Evolutionary conservation across 805 yeast genomes (phyloP).

Genomic region (Candida ulmi): DNA sequence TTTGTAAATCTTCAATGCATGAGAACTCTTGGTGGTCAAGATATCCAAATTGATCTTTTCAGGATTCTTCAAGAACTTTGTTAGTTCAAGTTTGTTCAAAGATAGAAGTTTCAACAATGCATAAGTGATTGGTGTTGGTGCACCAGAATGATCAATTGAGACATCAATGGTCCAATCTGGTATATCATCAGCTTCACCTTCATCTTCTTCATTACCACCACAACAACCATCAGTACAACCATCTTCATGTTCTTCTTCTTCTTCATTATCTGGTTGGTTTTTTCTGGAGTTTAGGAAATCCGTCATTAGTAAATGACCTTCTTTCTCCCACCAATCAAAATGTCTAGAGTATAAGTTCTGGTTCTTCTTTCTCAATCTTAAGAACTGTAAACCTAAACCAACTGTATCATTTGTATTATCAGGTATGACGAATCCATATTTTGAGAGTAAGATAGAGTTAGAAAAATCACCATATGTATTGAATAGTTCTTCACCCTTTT

Average conservation of each 20-base stretch:
- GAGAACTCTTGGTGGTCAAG: conserved; percentile 13
- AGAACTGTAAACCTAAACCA: conserved; percentile 48
- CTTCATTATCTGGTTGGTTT: conserved; percentile 13
- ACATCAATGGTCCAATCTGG: conserved; percentile 42
- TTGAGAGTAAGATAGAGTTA: conserved; percentile 59
- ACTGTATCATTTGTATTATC: conserved; percentile 52
- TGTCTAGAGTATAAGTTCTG: conserved; percentile 30
- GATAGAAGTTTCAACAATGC: conserved; percentile 35
- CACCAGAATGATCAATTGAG: conserved; percentile 35
- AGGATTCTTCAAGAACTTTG: conserved; percentile 19
- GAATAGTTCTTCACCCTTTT: conserved; percentile 55
- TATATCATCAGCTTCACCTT: conserved; percentile 15
- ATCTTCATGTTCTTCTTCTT: conserved; percentile 13
- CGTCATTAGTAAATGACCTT: conserved; percentile 33
- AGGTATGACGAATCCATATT: conserved; percentile 70
- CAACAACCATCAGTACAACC: conserved; percentile 17
- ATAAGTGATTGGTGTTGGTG: conserved; percentile 37
- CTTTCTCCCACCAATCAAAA: conserved; percentile 43
- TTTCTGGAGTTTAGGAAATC: conserved; percentile 9
- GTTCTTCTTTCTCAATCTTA: conserved; percentile 26
- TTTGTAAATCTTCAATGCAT: conserved; percentile 15
- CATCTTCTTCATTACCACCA: conserved; percentile 10
- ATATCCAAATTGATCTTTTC: conserved; percentile 11
- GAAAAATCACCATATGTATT: conserved; percentile 78
- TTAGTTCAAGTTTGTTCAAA: conserved; percentile 23